Evolutionary conservation across 2,329 filamentous ascomycete genomes (phyloP).

Genomic region (Curvularia lunata): DNA sequence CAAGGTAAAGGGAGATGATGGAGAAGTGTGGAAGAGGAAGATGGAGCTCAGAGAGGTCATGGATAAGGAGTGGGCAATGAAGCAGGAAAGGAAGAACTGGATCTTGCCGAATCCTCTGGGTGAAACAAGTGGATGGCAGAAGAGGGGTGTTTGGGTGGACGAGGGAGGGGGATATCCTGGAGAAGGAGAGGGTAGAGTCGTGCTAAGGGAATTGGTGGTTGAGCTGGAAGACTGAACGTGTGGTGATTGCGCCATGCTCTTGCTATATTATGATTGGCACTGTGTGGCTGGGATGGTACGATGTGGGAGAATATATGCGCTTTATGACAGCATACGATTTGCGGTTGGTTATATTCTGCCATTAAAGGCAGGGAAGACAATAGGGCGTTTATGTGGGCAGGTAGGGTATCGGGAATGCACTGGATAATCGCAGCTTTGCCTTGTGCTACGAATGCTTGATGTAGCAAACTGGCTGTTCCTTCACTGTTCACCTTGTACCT

Average conservation of each 20-base stretch:
- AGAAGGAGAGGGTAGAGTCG: constrained; percentile 18
- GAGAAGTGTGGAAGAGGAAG: constrained; percentile 25
- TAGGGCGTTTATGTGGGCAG: neutral
- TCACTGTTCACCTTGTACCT: neutral
- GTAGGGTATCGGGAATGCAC: neutral
- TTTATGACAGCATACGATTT: neutral
- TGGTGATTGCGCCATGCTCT: neutral
- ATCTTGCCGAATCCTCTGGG: constrained; percentile 25
- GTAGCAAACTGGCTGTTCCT: neutral
- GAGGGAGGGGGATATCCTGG: constrained; percentile 10
- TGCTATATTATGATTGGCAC: neutral
- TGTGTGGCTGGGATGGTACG: neutral
- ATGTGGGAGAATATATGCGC: neutral
- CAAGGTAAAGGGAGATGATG: constrained; percentile 22
- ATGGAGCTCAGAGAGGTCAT: constrained; percentile 16
- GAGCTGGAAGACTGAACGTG: constrained; percentile 1
- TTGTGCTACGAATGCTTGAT: neutral
- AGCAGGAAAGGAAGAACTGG: constrained; percentile 37
- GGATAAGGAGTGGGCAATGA: constrained; percentile 13
- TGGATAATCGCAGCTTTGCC: neutral
- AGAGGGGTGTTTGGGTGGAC: neutral
- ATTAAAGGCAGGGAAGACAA: neutral
- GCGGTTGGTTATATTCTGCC: neutral
- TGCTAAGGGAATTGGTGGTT: constrained; percentile 4
- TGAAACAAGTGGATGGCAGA: constrained; percentile 11